Conservation (phyloP, 1,284 basidiomycete genomes). For the Papiliotrema fonsecae region DNA sequence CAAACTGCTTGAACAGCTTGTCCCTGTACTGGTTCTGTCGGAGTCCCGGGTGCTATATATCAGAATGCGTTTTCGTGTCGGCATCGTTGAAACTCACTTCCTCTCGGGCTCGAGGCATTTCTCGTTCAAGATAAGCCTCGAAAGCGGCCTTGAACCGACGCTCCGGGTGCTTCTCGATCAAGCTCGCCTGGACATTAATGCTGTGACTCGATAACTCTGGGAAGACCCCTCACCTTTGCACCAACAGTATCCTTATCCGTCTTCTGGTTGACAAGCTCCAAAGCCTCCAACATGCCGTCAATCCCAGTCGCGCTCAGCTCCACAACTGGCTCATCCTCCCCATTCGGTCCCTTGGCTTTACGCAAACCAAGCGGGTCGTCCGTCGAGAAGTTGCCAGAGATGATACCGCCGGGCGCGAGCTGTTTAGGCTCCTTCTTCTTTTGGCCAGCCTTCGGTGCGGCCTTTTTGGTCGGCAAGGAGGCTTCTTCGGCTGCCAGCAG, state of each 20-base stretch:
- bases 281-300: constrained; percentile 85
- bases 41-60: constrained; percentile 41
- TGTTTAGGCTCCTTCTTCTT: constrained; percentile 31
- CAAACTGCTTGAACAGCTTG: constrained; percentile 47
- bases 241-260: constrained; percentile 88
- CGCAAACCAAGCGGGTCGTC: constrained; percentile 65
- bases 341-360: constrained; percentile 22
- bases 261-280: constrained; percentile 84
- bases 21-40: constrained; percentile 48
- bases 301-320: constrained; percentile 79
- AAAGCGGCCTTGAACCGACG: constrained; percentile 88
- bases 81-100: constrained; percentile 54
- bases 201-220: neutral
- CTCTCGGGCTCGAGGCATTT: constrained; percentile 69
- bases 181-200: constrained; percentile 58
- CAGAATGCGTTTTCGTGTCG: neutral
- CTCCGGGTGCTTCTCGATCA: constrained; percentile 91
- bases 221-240: constrained; percentile 32
- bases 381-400: constrained; percentile 26
- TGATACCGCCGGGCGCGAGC: constrained; percentile 5
- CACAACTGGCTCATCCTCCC: constrained; percentile 53
- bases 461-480: constrained; percentile 59
- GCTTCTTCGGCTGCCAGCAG: constrained; percentile 77
- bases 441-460: constrained; percentile 35
- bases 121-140: constrained; percentile 84